Percentiles rank a stretch among this genome's conserved stretches.
phyloP scores from a whole-genome alignment of 768 basidiomycete genomes.

The Pleurotus eryngii region DNA sequence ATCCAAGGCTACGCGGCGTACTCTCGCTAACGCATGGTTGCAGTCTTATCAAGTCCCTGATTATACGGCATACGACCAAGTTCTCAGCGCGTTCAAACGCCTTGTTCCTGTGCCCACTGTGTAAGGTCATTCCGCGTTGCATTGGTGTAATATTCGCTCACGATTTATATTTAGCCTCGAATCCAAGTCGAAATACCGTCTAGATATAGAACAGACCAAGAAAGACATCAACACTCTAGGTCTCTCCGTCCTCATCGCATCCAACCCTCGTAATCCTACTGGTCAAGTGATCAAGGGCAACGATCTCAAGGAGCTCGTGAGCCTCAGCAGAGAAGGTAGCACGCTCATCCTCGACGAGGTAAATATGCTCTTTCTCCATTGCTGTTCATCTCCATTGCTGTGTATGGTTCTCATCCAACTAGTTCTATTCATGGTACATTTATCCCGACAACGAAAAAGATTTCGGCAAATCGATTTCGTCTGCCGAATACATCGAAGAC shows the following conservation, averaged over 20 bases:
- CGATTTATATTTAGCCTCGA: not conserved
- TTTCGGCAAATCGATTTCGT: slow-evolving; percentile 75
- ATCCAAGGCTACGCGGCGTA: not conserved
- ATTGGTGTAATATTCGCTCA: not conserved
- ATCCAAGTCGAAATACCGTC: slow-evolving; percentile 58
- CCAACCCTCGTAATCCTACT: slow-evolving; percentile 96
- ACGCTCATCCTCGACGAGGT: slow-evolving; percentile 87
- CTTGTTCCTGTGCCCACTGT: slow-evolving; percentile 89
- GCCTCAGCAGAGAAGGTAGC: slow-evolving; percentile 69
- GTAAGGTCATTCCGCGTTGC: slow-evolving; percentile 46
- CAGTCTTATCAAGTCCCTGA: slow-evolving; percentile 90
- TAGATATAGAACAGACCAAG: slow-evolving; percentile 80
- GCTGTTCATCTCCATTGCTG: not conserved
- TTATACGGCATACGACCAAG: slow-evolving; percentile 87
- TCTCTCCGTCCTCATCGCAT: slow-evolving; percentile 79
- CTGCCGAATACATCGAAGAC: slow-evolving; percentile 81
- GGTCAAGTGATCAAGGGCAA: slow-evolving; percentile 82
- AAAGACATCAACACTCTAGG: slow-evolving; percentile 83
- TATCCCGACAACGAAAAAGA: slow-evolving; percentile 78
- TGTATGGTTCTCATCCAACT: slow-evolving; percentile 6
- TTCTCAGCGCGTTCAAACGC: slow-evolving; percentile 81
- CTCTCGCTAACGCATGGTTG: slow-evolving; percentile 2
- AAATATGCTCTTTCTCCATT: slow-evolving; percentile 6
- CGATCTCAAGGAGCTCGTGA: slow-evolving; percentile 78
- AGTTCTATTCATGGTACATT: slow-evolving; percentile 97